Percentiles rank a stretch among this genome's conserved stretches.
Evolutionary conservation across 2,329 filamentous ascomycete genomes (phyloP).

Genomic region (Fusarium aywerte): DNA sequence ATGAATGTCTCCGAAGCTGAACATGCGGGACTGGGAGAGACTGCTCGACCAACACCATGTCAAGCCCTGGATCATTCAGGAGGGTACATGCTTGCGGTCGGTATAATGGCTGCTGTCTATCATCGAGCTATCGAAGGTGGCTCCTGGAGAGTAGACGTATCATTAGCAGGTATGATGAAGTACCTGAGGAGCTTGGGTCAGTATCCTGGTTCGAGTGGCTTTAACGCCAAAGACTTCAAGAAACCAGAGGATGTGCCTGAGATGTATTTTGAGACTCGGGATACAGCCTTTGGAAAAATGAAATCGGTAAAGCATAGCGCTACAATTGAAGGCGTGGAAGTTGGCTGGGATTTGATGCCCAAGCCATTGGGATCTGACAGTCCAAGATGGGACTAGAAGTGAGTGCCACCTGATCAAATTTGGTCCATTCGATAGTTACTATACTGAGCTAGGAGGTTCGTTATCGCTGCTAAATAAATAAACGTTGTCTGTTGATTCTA

Average conservation of each 20-base stretch:
- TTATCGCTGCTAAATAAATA: no score
- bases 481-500: no score
- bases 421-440: neutral
- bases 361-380: constrained; percentile 60
- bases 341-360: constrained; percentile 64
- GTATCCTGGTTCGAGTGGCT: constrained; percentile 57
- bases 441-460: no score
- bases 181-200: constrained; percentile 67
- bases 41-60: constrained; percentile 59
- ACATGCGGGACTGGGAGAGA: constrained; percentile 53
- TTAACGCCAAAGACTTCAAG: constrained; percentile 50
- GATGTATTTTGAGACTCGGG: constrained; percentile 56
- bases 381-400: constrained; percentile 50
- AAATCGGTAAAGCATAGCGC: constrained; percentile 61
- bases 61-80: constrained; percentile 67
- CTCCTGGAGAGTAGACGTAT: constrained; percentile 64
- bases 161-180: constrained; percentile 65
- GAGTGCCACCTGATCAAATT: neutral
- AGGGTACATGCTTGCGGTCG: constrained; percentile 65
- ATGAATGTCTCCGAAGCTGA: constrained; percentile 67
- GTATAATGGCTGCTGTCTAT: constrained; percentile 63
- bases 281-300: constrained; percentile 59
- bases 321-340: constrained; percentile 55
- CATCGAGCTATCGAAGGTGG: constrained; percentile 57
- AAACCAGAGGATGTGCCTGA: constrained; percentile 46